Evolutionary conservation across 2,329 filamentous ascomycete species (phyloP).

Genomic region (Arthroderma sp.): DNA sequence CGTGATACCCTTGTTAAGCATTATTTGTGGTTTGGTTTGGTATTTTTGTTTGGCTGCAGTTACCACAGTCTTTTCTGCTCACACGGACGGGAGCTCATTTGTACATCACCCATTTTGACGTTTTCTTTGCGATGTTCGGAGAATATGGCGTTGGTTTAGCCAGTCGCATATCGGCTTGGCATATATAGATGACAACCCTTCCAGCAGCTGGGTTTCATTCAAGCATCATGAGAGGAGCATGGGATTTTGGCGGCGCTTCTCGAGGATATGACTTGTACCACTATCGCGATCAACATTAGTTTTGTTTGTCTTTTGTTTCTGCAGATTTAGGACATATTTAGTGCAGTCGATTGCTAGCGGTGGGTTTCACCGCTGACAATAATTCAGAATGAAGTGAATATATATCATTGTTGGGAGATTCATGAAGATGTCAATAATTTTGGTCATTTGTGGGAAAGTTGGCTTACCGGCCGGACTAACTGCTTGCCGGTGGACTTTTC

Average conservation of each 20-base stretch:
- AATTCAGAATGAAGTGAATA: too few species aligned
- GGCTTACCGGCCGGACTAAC: too few species aligned
- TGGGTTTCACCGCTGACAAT: too few species aligned
- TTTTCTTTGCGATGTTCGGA: background rate
- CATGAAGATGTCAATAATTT: too few species aligned
- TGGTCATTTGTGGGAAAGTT: too few species aligned
- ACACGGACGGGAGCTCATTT: constrained; percentile 2
- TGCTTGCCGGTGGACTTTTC: too few species aligned
- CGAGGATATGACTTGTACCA: constrained; percentile 19
- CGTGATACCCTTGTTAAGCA: background rate
- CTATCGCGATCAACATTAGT: constrained; percentile 2
- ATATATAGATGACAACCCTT: too few species aligned
- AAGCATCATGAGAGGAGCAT: constrained; percentile 17
- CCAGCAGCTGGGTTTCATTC: constrained; percentile 3
- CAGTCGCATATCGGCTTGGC: too few species aligned
- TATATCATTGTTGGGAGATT: too few species aligned
- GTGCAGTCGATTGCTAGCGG: background rate
- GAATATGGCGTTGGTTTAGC: too few species aligned
- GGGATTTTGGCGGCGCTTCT: constrained; percentile 12
- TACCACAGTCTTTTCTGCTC: background rate
- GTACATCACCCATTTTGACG: constrained; percentile 1
- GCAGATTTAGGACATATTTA: background rate
- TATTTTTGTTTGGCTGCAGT: background rate
- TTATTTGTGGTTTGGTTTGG: background rate
- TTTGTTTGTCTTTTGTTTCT: background rate